These are phyloP conservation scores for Dactylis glomerata DNA, from an alignment of 176 grass and related monocot species.

Conservation along the genomic window DNA sequence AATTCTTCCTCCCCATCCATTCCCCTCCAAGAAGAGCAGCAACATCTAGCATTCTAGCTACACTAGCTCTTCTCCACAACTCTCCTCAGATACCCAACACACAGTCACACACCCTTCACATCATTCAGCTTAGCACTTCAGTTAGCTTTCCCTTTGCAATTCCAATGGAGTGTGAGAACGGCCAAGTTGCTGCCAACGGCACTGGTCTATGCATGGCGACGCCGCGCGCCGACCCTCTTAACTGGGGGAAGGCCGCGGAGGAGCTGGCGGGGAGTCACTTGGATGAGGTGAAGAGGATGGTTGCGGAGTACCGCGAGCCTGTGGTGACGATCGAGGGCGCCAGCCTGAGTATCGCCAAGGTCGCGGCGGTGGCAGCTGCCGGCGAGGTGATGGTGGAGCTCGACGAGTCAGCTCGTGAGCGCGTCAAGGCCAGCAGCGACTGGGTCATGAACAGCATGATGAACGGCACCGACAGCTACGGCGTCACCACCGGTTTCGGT, in stretches of 20 bases:
- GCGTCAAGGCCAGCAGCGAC: slow-evolving; percentile 58
- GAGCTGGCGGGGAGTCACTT: slow-evolving; percentile 48
- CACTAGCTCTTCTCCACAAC: slow-evolving; percentile 34
- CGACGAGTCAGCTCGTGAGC: slow-evolving; percentile 33
- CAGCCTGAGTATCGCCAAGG: slow-evolving; percentile 43
- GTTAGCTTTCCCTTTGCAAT: neutral
- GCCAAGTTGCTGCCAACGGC: slow-evolving; percentile 7
- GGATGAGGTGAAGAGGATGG: slow-evolving; percentile 61
- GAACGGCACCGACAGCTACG: slow-evolving; percentile 58
- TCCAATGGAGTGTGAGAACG: slow-evolving; percentile 38
- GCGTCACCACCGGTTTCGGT: slow-evolving; percentile 62
- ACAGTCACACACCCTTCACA: neutral
- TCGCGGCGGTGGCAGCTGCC: slow-evolving; percentile 30
- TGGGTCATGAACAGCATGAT: slow-evolving; percentile 65
- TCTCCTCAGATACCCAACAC: neutral
- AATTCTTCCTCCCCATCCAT: neutral
- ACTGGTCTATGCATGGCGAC: slow-evolving; percentile 16
- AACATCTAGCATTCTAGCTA: neutral
- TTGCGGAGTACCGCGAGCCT: slow-evolving; percentile 41
- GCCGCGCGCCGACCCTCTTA: slow-evolving; percentile 44
- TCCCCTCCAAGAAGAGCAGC: slow-evolving; percentile 38
- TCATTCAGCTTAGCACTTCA: neutral
- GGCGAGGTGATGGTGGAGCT: slow-evolving; percentile 39
- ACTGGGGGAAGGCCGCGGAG: slow-evolving; percentile 53
- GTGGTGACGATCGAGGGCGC: slow-evolving; percentile 53